These are phyloP conservation scores for Xylaria cubensis DNA, from an alignment of 495 filamentous ascomycete genomes.

Conservation along the genomic window DNA sequence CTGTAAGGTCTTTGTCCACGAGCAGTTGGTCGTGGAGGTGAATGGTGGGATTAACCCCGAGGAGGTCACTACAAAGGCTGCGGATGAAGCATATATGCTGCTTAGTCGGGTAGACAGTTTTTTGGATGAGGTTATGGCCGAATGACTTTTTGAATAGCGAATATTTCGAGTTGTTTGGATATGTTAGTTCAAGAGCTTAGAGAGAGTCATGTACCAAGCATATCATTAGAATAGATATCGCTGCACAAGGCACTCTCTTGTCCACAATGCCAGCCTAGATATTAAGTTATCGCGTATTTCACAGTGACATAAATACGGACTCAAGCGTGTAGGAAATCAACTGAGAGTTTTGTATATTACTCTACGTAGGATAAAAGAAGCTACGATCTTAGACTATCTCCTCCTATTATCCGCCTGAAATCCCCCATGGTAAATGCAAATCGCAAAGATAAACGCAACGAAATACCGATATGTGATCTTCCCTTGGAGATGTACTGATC, in stretches of 20 bases:
- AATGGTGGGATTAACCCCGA: slow-evolving; percentile 55
- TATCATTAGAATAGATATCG: neutral
- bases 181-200: neutral
- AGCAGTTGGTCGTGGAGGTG: slow-evolving; percentile 51
- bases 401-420: neutral
- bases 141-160: slow-evolving; percentile 1
- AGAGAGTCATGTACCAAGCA: neutral
- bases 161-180: neutral
- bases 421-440: neutral
- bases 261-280: neutral
- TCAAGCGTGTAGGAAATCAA: neutral
- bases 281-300: neutral
- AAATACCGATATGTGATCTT: neutral
- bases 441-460: neutral
- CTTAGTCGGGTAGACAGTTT: neutral
- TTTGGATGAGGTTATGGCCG: neutral
- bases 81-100: slow-evolving; percentile 51
- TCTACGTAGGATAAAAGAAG: neutral
- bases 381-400: neutral
- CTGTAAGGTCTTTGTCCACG: slow-evolving; percentile 61
- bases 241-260: neutral
- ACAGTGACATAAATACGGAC: neutral
- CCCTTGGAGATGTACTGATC: neutral
- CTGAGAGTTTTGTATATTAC: neutral
- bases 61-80: slow-evolving; percentile 65